Base-by-base conservation (phyloP, 2,329 filamentous ascomycete genomes). In the Paracoccidioides brasiliensis region DNA sequence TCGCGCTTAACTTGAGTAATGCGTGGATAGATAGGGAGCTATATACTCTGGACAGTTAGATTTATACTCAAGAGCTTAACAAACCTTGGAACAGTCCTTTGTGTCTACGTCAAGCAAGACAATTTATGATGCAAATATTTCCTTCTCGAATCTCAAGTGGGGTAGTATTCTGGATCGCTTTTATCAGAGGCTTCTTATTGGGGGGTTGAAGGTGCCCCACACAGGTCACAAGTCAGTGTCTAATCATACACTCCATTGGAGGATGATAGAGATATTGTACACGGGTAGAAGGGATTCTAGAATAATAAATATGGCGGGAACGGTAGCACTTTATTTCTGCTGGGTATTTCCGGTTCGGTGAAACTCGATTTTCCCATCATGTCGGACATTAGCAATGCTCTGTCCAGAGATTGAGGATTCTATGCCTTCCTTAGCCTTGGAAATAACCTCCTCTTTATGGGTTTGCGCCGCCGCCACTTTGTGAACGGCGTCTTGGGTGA, bases 401-500 rank as follows among this genome's bases (percentile, higher is more conserved):
- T 48, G 54, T 32, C 50, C 53, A 9, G 9, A 42, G n/a, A 52
- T 14, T 6, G 38, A 12, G 22, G 50, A 22, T n/a, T 42, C 42
- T 32, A 7, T n/a, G 43, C 40, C 46, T 28, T 48, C 42, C 35
- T 40, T 32, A 3, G 48, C 52, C 43, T 44, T 42, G 48, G 49
- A 52, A 40, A 72, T 0, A 72, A 69, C 33, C 8, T 56, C 54
- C 46, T 72, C 66, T 69, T 66, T 12, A 57, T 62, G 14, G 61
- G 67, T 44, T 64, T 64, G 42, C 6, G 22, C 22, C 66, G 22
- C 38, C 66, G 62, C 52, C 67, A 64, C 37, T 63, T 64, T 42
- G 59, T 65, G 78, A 8, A 85, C 69, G 1, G 83, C 83, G 40
- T 80, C 74, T 2, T 81, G 75, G 0, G 87, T 78, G 1, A 79